These are phyloP conservation scores for Talaromyces funiculosus DNA, from an alignment of 2,329 filamentous ascomycete species.

Conservation along the genomic window DNA sequence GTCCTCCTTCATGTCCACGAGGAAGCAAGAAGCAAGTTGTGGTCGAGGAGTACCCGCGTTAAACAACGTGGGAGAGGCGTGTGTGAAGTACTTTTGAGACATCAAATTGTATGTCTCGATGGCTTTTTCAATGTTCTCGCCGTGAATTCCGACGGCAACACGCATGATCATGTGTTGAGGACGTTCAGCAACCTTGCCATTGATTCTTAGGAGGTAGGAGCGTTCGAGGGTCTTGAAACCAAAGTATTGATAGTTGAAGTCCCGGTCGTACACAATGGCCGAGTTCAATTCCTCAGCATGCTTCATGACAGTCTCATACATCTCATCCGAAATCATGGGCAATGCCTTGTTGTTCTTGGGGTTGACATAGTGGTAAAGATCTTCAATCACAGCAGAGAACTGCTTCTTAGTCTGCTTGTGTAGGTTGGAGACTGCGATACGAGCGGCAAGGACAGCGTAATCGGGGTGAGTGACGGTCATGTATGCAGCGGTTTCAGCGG, in stretches of 20 bases:
- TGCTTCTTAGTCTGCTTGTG: constrained; percentile 99
- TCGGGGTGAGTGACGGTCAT: constrained; percentile 99
- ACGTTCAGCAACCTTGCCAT: constrained; percentile 93
- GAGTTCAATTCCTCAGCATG: constrained; percentile 97
- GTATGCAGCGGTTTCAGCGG: constrained; percentile 96
- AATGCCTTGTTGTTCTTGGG: constrained; percentile 77
- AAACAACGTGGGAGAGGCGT: constrained; percentile 96
- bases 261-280: constrained; percentile 96
- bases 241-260: constrained; percentile 99
- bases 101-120: constrained; percentile 98
- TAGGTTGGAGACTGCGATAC: constrained; percentile 97
- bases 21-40: constrained; percentile 95
- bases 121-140: constrained; percentile 86
- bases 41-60: constrained; percentile 93
- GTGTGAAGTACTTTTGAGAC: constrained; percentile 98
- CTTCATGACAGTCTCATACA: constrained; percentile 89
- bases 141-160: constrained; percentile 94
- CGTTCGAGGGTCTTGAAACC: constrained; percentile 99
- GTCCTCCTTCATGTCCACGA: constrained; percentile 99
- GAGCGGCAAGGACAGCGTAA: constrained; percentile 95
- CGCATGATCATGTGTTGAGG: constrained; percentile 99
- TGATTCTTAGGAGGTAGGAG: constrained; percentile 91
- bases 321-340: constrained; percentile 91
- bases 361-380: constrained; percentile 94
- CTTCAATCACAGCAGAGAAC: constrained; percentile 89